Evolutionary conservation across 441 rosid genomes (phyloP).

Genomic region (Corymbia citriodora): DNA sequence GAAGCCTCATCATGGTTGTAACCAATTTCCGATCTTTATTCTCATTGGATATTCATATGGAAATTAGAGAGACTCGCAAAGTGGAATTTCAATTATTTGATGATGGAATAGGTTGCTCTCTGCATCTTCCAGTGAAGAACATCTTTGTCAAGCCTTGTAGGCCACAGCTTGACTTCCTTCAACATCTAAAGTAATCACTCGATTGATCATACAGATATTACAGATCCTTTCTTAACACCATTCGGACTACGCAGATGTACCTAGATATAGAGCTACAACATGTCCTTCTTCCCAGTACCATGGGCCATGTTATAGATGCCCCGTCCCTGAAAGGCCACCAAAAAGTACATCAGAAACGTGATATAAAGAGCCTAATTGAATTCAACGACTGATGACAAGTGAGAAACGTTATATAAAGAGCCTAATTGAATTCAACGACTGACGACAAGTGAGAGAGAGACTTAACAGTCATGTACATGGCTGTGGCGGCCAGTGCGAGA

Average conservation of each 20-base stretch:
- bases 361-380: neutral
- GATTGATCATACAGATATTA: neutral
- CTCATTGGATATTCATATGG: neutral
- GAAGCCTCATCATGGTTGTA: neutral
- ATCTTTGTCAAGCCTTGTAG: neutral
- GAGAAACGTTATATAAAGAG: no score
- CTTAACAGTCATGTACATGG: conserved; percentile 9
- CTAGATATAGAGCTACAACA: neutral
- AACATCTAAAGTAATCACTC: neutral
- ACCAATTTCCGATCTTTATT: neutral
- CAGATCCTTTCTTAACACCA: neutral
- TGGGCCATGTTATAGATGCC: conserved; percentile 17
- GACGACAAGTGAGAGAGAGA: no score
- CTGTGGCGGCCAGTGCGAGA: conserved; percentile 1
- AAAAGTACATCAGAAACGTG: neutral
- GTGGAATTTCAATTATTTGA: neutral
- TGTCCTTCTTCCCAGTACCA: conserved; percentile 13
- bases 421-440: neutral
- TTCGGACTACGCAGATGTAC: neutral
- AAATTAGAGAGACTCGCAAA: neutral
- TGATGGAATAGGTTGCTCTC: neutral
- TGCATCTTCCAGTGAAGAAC: neutral
- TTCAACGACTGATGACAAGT: neutral
- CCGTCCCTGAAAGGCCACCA: neutral
- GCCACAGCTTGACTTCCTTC: neutral